Evolutionary conservation across 805 yeast species (phyloP), one percentile per base, ranked within the genome.

Genomic region (Candida succiphila): DNA sequence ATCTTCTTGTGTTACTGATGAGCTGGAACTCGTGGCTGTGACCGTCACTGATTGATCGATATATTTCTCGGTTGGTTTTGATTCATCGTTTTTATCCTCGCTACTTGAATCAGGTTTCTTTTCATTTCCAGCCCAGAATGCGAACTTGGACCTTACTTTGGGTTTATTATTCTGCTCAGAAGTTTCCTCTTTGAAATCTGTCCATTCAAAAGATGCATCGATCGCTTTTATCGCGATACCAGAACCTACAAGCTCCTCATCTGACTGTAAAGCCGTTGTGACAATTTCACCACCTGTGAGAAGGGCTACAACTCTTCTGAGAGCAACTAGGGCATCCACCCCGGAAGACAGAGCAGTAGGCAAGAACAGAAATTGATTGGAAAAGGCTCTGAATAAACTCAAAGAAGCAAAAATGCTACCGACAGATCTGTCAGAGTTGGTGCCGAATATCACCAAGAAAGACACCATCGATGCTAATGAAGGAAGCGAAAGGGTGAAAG

Each of bases 121-220:
- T 36, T 41, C 28, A 43, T 41, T 10, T 36, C 50, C 4, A 43
- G 46, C 12, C 48, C 58, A n/a, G n/a, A n/a, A 13, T 47, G 52
- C 23, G 51, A 46, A 33, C 48, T 46, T n/a, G n/a, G n/a, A n/a
- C n/a, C n/a, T n/a, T n/a, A n/a, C n/a, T n/a, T n/a, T 25, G 25
- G 24, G 13, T 30, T 22, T 16, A 40, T 17, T 60, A 54, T 35
- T 63, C 58, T 63, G 51, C 29, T 46, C 45, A 6, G 40, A 41
- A 27, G 15, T 17, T 16, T 20, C 23, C 15, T n/a, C 17, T 5
- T 7, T 7, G 7, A 9, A 33, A 21, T 51, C 55, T 34, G 61
- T 51, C 95, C 95, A 86, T 37, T 72, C 68, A 48, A 85, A 85
- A 2, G 69, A 48, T 9, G 77, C 92, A 37, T 73, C 40, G 1